Conservation (phyloP, 2,329 filamentous ascomycete genomes). For the Diplodia mutila region DNA sequence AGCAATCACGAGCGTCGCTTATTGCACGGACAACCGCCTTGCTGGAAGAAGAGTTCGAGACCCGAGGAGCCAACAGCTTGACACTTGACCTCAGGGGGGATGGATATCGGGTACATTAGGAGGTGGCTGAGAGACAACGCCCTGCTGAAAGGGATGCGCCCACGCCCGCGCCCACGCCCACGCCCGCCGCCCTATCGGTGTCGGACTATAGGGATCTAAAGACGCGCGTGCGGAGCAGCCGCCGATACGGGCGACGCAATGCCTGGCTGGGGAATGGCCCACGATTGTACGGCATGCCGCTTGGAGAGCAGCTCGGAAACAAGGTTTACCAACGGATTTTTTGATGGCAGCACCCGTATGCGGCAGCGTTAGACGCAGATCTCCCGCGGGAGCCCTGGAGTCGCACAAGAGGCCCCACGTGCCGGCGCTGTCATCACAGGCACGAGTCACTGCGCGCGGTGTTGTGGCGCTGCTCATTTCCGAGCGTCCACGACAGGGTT, state of each 20-base stretch:
- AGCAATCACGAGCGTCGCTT: constrained; percentile 17
- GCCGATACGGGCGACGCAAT: not conserved
- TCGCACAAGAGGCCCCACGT: constrained; percentile 24
- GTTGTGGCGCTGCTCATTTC: constrained; percentile 22
- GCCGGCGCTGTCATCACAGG: constrained; percentile 17
- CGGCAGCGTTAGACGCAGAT: constrained; percentile 26
- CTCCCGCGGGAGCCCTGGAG: constrained; percentile 24
- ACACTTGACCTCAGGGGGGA: constrained; percentile 13
- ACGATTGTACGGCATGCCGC: not conserved
- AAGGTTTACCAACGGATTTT: not conserved
- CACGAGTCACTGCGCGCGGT: constrained; percentile 13
- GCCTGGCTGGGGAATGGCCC: not conserved
- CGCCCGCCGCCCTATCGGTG: not conserved
- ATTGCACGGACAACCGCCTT: constrained; percentile 5
- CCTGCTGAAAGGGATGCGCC: constrained; percentile 5
- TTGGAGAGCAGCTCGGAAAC: not conserved
- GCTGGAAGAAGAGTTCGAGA: constrained; percentile 3
- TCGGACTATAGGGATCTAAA: not conserved
- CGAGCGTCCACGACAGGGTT: constrained; percentile 12
- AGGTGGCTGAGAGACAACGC: constrained; percentile 17
- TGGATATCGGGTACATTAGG: constrained; percentile 20
- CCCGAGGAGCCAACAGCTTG: not conserved
- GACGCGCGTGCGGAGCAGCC: not conserved
- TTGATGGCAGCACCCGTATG: constrained; percentile 21
- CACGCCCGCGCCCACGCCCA: not conserved